Base-by-base conservation (phyloP, 1,284 basidiomycete species). In the Leccinum cinnamomeum region DNA sequence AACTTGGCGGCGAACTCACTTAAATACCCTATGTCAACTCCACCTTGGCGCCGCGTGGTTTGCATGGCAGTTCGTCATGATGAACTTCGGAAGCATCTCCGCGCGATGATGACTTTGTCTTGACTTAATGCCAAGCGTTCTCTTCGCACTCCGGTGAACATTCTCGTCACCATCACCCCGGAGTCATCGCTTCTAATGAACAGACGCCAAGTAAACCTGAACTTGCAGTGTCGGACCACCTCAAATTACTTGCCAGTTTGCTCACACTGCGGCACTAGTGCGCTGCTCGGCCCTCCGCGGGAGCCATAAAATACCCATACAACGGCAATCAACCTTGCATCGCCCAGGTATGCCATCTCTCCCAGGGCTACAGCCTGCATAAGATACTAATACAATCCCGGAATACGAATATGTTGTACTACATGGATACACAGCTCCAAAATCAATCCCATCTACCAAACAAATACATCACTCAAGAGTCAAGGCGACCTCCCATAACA, bases 401-500 rank as follows among this genome's bases (percentile, higher is more conserved):
- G 30, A 58, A 63, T 50, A 66, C 51, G 7, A 44, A 60, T 30
- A 30, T 12, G 41, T 25, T 30, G 51, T 51, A 55, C 61, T 30
- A 56, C 54, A 58, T 44, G 44, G 58, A 46, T 46, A 46, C 44
- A 20, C 10, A 18, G 5, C 41, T 18, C 41, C 44, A 46, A 37
- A 46, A 46, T 46, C 44, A 44, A 44, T 44, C 5, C 33, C 20
- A 35, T 39, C 33, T 23, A 4, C 7, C 35, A 53, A n/a, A 41
- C 8, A 54, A 23, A 33, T 5, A 46, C 12, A 7, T 67, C n/a
- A 11, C n/a, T 70, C 64, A 75, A 18, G 60, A 11, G n/a, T 70
- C 64, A 75, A 11, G 60, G 48, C 30, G 72, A 72, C 44, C 74
- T 64, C 50, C 64, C 75, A 61, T 76, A 76, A 8, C 65, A 59